Conservation (phyloP, 257 asterid genomes). For the Salvia miltiorrhiza region DNA sequence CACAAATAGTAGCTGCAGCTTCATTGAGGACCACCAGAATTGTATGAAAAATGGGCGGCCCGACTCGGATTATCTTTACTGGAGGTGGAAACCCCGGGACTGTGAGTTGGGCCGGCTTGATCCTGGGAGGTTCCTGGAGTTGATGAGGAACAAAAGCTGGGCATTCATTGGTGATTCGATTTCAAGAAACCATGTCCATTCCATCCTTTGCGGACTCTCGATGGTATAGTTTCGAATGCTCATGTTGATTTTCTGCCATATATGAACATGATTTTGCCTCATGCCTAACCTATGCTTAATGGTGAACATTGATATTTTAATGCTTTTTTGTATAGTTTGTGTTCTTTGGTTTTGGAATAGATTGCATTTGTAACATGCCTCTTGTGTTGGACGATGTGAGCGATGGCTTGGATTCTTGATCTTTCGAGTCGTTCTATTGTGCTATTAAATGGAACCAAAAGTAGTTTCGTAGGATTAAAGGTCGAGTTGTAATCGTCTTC, state of each 20-base stretch:
- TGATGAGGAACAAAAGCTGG: conserved; percentile 66
- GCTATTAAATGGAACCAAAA: neutral
- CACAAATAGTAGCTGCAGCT: conserved; percentile 58
- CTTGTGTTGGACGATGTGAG: neutral
- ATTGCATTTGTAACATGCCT: neutral
- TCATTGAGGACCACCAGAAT: conserved; percentile 65
- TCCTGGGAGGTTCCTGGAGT: conserved; percentile 53
- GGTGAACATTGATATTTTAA: neutral
- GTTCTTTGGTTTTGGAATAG: neutral
- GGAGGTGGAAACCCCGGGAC: conserved; percentile 77
- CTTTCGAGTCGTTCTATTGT: neutral
- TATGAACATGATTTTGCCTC: neutral
- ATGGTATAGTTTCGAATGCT: conserved; percentile 32
- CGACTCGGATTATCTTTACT: conserved; percentile 62
- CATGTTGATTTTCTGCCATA: neutral
- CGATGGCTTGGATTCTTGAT: neutral
- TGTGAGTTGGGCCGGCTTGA: conserved; percentile 55
- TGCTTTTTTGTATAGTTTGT: too few relatives aligned
- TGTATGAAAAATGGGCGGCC: conserved; percentile 76
- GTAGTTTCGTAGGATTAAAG: neutral
- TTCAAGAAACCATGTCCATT: conserved; percentile 73
- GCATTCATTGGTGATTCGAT: conserved; percentile 83
- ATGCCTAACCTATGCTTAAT: neutral
- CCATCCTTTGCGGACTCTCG: conserved; percentile 71
- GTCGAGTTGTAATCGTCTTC: neutral